Evolutionary conservation across 805 yeast species (phyloP), one percentile per base, ranked within the genome.

Genomic region (Ogataea populi-albae): DNA sequence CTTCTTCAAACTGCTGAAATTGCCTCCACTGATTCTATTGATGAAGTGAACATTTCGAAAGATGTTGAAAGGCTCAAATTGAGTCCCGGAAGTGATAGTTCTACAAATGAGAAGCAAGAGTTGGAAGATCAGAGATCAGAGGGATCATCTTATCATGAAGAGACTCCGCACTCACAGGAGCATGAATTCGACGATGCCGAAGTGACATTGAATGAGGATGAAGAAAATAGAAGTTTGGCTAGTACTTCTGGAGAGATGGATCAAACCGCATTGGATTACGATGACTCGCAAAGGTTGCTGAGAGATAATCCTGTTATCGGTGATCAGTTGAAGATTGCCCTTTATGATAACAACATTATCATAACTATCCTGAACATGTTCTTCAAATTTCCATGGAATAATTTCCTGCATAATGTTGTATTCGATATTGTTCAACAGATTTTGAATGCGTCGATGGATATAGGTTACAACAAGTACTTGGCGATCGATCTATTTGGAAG

Each of bases 391-490:
- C 96, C 98, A 5, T 93, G 98, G 98, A 93, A 93, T 59, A 93
- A 93, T 56, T 93, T 93, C 55, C 74, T 93, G 68, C 98, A 93
- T 61, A 93, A 91, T 54, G 98, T 93, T 39, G 96, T 93, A 6
- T 93, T 91, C 68, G 99, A 93, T 62, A 77, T 93, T 43, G 82
- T 93, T 21, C 99, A 93, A 61, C 99, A 93, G 59, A 79, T 93
- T 14, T 75, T 93, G 58, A 88, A 87, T 59, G 98, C 96, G 1
- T 75, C 81, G 27, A 45, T 47, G 70, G 91, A 86, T 45, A 75
- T 82, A 41, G 91, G 95, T 10, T 89, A 83, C 52, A 91, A 89
- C 63, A 80, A 83, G 45, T 88, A 71, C 64, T 69, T 79, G 41
- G 82, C 79, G 19, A 75, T 67, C 65, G 91, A 86, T 49, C 62